A percentile compares a stretch with the other conserved stretches of the same genome.
phyloP scores from a whole-genome alignment of 495 filamentous ascomycete genomes.

The Gamarada debralockiae region DNA sequence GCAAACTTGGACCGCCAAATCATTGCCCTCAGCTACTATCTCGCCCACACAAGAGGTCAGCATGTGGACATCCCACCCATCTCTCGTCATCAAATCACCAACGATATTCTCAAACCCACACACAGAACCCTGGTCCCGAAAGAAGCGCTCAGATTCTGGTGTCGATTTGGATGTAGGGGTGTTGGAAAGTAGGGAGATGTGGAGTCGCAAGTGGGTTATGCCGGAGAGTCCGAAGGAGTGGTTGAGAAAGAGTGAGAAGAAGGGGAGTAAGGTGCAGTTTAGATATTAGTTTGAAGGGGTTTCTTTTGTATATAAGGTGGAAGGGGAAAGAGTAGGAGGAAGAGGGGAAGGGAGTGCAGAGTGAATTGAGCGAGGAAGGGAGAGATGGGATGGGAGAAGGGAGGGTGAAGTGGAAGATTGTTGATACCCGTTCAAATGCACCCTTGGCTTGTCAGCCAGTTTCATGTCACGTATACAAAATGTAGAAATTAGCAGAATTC shows the following conservation, averaged over 20 bases:
- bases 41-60: neutral
- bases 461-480: neutral
- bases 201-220: constrained; percentile 8
- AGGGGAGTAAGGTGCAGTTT: constrained; percentile 14
- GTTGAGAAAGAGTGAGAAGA: constrained; percentile 3
- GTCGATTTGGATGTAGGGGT: neutral
- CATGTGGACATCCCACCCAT: constrained; percentile 5
- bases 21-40: neutral
- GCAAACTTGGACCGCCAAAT: constrained; percentile 2
- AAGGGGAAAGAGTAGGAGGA: no score
- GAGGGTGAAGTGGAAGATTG: neutral
- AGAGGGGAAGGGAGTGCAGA: no score
- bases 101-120: constrained; percentile 15
- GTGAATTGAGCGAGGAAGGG: no score
- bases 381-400: neutral
- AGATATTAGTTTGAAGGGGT: constrained; percentile 20
- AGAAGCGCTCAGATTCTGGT: constrained; percentile 3
- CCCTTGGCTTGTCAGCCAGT: neutral
- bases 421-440: constrained; percentile 4
- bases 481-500: no score
- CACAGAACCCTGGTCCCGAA: constrained; percentile 15
- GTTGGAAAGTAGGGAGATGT: constrained; percentile 16
- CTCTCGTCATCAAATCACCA: neutral
- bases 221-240: constrained; percentile 17
- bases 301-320: no score